These are phyloP conservation scores for Cyclotella cryptica DNA, from an alignment of 108 stramenopile species.

Conservation along the genomic window DNA sequence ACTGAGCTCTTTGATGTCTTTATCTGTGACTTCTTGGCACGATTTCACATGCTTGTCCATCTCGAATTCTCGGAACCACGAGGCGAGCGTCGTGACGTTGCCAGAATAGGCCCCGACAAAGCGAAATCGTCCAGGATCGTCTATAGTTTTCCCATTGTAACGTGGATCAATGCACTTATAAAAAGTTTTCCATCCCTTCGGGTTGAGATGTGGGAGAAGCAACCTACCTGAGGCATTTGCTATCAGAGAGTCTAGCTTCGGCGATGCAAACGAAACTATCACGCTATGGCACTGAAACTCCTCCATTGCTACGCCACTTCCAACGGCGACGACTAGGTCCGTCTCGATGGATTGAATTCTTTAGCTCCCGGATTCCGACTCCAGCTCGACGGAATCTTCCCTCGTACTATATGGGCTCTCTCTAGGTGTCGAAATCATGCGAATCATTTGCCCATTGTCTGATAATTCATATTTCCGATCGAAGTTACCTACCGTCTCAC, in stretches of 20 bases:
- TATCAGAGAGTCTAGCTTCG: slow-evolving; percentile 7
- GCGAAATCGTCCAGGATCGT: not conserved
- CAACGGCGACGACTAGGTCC: not conserved
- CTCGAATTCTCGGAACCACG: slow-evolving; percentile 4
- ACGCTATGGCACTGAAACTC: not conserved
- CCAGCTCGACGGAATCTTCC: not conserved
- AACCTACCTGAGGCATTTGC: not conserved
- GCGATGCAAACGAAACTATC: not conserved
- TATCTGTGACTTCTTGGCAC: not conserved
- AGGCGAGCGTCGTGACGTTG: not conserved
- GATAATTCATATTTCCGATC: not conserved
- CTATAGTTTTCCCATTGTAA: not conserved
- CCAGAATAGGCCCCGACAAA: not conserved
- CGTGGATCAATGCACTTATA: slow-evolving; percentile 4
- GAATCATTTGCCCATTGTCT: not conserved
- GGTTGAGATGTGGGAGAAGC: not conserved
- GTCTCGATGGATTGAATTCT: not conserved
- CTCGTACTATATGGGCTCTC: too few relatives aligned
- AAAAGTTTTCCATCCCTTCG: not conserved
- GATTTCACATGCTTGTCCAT: slow-evolving; percentile 1
- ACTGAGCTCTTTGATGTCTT: not conserved
- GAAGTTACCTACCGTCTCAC: not conserved
- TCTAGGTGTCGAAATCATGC: not conserved
- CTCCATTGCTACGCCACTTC: not conserved
- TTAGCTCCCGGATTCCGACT: not conserved